These are phyloP conservation scores for Crithidia mellificae DNA, from an alignment of 208 protist genomes.

Conservation along the genomic window DNA sequence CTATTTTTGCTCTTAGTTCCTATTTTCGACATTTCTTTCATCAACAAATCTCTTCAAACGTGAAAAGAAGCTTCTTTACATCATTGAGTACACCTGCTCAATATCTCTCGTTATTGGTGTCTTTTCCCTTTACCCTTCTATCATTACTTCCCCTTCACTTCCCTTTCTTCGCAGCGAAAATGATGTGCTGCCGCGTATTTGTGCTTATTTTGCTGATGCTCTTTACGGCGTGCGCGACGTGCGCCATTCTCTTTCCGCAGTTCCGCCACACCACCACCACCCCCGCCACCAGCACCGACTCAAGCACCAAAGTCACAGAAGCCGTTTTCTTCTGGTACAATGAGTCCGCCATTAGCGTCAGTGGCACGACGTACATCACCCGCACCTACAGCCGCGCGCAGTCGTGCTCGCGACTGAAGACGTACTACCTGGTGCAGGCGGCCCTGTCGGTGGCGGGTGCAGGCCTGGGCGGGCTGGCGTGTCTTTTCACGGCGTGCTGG, in stretches of 20 bases:
- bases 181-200: conserved; percentile 24
- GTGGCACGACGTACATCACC: conserved; percentile 9
- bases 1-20: no score
- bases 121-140: conserved; percentile 1
- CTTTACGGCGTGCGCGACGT: conserved; percentile 16
- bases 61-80: no score
- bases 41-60: no score
- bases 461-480: conserved; percentile 3
- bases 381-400: neutral
- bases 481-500: conserved; percentile 15
- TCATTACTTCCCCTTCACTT: no score
- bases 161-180: neutral
- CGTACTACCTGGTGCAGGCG: conserved; percentile 5
- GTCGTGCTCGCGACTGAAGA: neutral
- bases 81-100: no score
- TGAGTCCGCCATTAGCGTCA: neutral
- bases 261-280: conserved; percentile 2
- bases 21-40: no score
- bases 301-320: neutral
- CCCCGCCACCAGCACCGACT: neutral
- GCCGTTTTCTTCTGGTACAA: conserved; percentile 22
- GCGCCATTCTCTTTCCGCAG: conserved; percentile 26
- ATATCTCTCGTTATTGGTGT: conserved; percentile 1
- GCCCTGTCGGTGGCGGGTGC: conserved; percentile 7
- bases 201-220: conserved; percentile 19